Base-by-base conservation (phyloP, 129 eudicot genomes). In the Flaveria ramosissima region DNA sequence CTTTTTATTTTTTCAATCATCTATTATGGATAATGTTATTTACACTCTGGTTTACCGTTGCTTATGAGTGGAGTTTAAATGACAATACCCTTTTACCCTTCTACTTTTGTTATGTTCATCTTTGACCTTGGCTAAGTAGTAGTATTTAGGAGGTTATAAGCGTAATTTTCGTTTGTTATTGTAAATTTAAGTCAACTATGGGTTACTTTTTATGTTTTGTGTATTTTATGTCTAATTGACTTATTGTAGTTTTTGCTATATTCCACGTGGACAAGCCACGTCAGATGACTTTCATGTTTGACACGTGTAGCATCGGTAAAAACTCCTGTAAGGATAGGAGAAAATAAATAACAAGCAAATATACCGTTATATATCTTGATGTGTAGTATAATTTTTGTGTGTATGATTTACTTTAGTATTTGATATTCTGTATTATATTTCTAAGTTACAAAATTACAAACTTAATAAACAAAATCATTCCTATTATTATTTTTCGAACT, bases 41-140 rank as follows among this genome's bases (percentile, higher is more conserved):
- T 76, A 68, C 72, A 53, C 85, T 89, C 86, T 88, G 79, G 64
- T 86, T 85, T 83, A 70, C 70, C 70, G 19, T 30, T 74, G 56
- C 9, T 12, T 13, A 45, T 41, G 61, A 81, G 72, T 83, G 89
- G 84, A 83, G 86, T 80, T 70, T 72, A 77, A 83, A 81, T 83
- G 82, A 77, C 77, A 81, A 76, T 85, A 82, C 71, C 84, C 71
- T 43, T 68, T 59, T 65, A 60, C 70, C 78, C 82, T 21, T 72
- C n/a, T 14, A 13, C 9, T 66, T 66, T 24, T 15, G 23, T 39
- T 60, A 32, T 78, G 26, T 81, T 26, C 53, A 13, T 21, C 69
- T 30, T 80, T 73, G 23, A 53, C 71, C 39, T 27, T 23, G 39
- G 36, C 30, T 8, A 72, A 13, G 32, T 80, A 41, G 59, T n/a